A percentile compares a stretch with the other conserved stretches of the same genome.
Conservation (phyloP, 805 yeast genomes). For the Priceomyces medius region DNA sequence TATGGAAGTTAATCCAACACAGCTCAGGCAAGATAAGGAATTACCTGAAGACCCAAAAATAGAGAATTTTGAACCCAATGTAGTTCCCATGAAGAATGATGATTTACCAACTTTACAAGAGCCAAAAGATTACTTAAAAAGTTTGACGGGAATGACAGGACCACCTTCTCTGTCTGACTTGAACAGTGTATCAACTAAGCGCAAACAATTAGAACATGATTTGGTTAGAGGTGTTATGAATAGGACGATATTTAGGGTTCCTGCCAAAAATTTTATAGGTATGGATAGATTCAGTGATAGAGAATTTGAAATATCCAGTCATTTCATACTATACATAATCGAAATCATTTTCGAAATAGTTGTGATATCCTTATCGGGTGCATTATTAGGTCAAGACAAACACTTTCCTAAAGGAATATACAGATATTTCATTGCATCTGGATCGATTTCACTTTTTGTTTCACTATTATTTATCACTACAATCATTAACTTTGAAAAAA, state of each 20-base stretch:
- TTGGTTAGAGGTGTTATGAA: slow-evolving; percentile 34
- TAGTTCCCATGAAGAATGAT: slow-evolving; percentile 9
- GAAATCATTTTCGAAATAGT: slow-evolving; percentile 30
- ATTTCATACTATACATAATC: slow-evolving; percentile 28
- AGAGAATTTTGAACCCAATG: slow-evolving; percentile 3
- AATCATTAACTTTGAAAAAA: slow-evolving; percentile 37
- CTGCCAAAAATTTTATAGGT: slow-evolving; percentile 16
- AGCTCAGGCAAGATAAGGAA: background rate
- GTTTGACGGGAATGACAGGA: background rate
- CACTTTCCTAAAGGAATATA: slow-evolving; percentile 26
- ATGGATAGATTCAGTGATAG: slow-evolving; percentile 11
- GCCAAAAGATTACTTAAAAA: slow-evolving; percentile 15
- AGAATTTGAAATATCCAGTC: slow-evolving; percentile 23
- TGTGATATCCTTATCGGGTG: slow-evolving; percentile 25
- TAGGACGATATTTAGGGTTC: slow-evolving; percentile 25
- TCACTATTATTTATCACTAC: slow-evolving; percentile 35
- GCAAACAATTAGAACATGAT: slow-evolving; percentile 24
- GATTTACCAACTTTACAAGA: slow-evolving; percentile 26
- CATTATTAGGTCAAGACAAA: slow-evolving; percentile 24
- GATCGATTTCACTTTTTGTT: slow-evolving; percentile 30
- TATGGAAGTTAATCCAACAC: background rate
- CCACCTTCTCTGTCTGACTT: slow-evolving; percentile 8
- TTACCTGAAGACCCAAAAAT: background rate
- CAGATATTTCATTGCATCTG: slow-evolving; percentile 37
- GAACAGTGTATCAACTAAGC: slow-evolving; percentile 20